Evolutionary conservation across 108 stramenopile genomes (phyloP), one percentile per base, ranked within the genome.

Genomic region (Skeletonema grethae): DNA sequence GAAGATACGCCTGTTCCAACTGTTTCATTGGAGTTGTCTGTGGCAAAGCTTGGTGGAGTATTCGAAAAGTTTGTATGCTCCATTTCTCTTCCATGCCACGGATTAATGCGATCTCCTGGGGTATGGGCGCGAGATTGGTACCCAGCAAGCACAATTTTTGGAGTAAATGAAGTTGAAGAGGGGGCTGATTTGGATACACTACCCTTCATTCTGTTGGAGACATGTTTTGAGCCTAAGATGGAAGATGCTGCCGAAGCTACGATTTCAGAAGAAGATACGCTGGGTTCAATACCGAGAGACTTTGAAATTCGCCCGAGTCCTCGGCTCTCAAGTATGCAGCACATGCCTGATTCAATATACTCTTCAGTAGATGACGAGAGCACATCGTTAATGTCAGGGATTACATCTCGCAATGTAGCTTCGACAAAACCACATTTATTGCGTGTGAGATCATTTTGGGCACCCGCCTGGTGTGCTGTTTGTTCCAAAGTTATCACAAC

Each of bases 1-100:
- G 65, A 79, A 10, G 86, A 91, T 43, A 92, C 91, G 16, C 94
- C 94, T 8, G 67, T 92, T 25, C 94, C 94, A 24, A 74, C 80
- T 7, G 82, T 95, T 24, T 65, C 76, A 22, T 69, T 95, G 50
- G 85, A 88, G 9, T 58, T 95, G 66, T 72, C 71, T 12, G 76
- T 79, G 38, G 82, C 84, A 56, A 79, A 89, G 2, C 55, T 91
- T 41, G 66, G 88, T 20, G 89, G 89, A 36, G 60, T 95, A 22
- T 70, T 95, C 67, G 91, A 91, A 18, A 83, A 87, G 76, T 84
- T 70, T 24, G 73, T 93, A 72, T 86, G 89, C 45, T 76, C 83
- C 12, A 25, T 87, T 13, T 55, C 75, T 7, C 66, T 90, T 36
- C 76, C 87, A 10, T 88, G 91, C 67, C 63, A 72, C 8, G 82